Evolutionary conservation across 257 asterid genomes (phyloP), one percentile per base, ranked within the genome.

Genomic region (Plectranthus barbatus): DNA sequence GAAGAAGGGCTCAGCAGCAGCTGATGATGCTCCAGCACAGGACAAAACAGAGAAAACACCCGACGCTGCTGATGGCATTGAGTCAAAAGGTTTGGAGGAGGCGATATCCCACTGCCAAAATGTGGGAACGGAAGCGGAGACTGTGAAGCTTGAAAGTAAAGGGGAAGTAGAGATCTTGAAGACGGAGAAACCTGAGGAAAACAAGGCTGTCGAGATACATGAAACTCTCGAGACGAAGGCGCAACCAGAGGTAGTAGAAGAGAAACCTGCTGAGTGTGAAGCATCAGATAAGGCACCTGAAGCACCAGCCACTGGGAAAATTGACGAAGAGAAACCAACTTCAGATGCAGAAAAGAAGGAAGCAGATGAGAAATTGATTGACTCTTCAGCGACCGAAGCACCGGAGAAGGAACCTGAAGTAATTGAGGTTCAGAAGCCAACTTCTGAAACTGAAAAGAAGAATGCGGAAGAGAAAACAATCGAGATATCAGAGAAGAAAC

Each of bases 171-270:
- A 66, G 70, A 40, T 7, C 1, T 40, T 12, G 46, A 40, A 40
- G 46, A 34, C 44, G 24, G 69, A 64, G 26, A 69, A 69, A 23
- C 34, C 62, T 46, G 73, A 70, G 39, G 83, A 23, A 48, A 67
- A 41, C 37, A 62, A 67, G 21, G 46, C 53, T 14, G 74, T 14
- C n/a, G 62, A 65, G 68, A 33, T 8, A 20, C 8, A 48, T 48
- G 67, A 60, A 66, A 18, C 33, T 7, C 47, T 50, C 13, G 66
- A 26, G 3, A 26, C 31, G 5, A 5, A 46, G 64, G 26, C 29
- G 0, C n/a, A 58, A 20, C 58, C 44, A 40, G 20, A 60, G 66
- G 46, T 60, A 57, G 18, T 14, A 48, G 76, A 67, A 13, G 82
- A 64, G 57, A 67, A 53, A 37, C 48, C 55, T 20, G 65, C 54